Percentiles rank a stretch among this genome's conserved stretches.
Conservation (phyloP, 768 basidiomycete genomes). For the Kwoniella dendrophila region DNA sequence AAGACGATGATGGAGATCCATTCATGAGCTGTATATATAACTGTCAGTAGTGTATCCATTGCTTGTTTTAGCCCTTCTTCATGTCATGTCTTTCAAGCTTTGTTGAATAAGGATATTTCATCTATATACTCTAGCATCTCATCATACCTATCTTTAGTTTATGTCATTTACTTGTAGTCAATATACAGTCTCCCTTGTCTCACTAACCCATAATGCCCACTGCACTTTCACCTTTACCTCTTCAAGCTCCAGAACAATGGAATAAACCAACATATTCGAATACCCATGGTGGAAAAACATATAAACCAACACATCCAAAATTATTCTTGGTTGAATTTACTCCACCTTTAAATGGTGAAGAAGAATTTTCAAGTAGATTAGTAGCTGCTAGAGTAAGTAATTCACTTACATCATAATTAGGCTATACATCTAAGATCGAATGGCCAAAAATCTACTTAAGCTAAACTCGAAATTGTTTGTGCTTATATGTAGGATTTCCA, state of each 20-base stretch:
- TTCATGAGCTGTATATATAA: no score
- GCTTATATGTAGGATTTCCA: constrained; percentile 38
- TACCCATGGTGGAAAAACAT: constrained; percentile 47
- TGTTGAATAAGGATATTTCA: no score
- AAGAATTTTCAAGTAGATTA: constrained; percentile 47
- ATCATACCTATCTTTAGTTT: no score
- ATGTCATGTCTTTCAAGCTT: no score
- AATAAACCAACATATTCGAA: constrained; percentile 48
- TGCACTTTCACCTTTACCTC: constrained; percentile 32
- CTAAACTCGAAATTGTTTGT: background rate
- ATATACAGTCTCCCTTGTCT: no score
- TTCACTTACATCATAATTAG: background rate
- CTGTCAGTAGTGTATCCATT: no score
- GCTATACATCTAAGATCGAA: no score
- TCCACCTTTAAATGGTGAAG: constrained; percentile 25
- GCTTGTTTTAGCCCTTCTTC: no score
- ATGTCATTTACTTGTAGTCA: no score
- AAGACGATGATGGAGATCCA: no score
- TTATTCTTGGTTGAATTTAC: constrained; percentile 49
- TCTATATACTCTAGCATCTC: no score
- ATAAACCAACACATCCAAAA: constrained; percentile 50
- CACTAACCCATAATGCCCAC: constrained; percentile 43
- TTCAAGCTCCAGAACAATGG: constrained; percentile 29
- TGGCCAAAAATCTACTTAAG: no score
- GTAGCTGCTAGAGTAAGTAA: constrained; percentile 49